phyloP scores from a whole-genome alignment of 352 stramenopile genomes.

The Phytophthora tubulina region DNA sequence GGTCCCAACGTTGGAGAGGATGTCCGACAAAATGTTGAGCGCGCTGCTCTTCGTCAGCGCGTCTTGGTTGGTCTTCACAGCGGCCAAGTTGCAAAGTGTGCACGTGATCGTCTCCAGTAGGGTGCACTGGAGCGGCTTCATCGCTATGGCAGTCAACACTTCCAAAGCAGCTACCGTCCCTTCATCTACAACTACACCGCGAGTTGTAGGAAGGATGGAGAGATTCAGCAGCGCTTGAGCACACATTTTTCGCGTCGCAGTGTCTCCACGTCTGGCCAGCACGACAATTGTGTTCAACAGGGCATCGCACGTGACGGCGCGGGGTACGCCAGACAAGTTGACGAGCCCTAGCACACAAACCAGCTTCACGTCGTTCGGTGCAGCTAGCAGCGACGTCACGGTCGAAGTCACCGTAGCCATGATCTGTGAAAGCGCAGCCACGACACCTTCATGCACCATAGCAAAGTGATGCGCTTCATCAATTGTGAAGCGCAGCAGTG shows the following conservation, averaged over 20 bases:
- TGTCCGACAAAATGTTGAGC: slow-evolving; percentile 57
- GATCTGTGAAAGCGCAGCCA: slow-evolving; percentile 71
- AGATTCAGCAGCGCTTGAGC: slow-evolving; percentile 79
- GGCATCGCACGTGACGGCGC: slow-evolving; percentile 79
- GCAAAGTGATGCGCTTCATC: slow-evolving; percentile 82
- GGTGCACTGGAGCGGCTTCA: slow-evolving; percentile 37
- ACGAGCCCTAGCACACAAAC: slow-evolving; percentile 76
- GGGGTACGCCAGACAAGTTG: slow-evolving; percentile 73
- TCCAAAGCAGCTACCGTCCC: slow-evolving; percentile 66
- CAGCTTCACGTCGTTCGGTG: slow-evolving; percentile 63
- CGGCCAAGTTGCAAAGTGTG: slow-evolving; percentile 69
- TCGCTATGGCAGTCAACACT: slow-evolving; percentile 49
- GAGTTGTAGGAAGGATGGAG: slow-evolving; percentile 82
- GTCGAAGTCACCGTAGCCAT: slow-evolving; percentile 55
- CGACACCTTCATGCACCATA: slow-evolving; percentile 82
- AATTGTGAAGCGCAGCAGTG: slow-evolving; percentile 76
- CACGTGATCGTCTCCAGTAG: slow-evolving; percentile 60
- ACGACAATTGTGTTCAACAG: slow-evolving; percentile 62
- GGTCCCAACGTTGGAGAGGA: slow-evolving; percentile 43
- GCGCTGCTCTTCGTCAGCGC: slow-evolving; percentile 66
- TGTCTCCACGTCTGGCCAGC: slow-evolving; percentile 48
- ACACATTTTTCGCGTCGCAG: slow-evolving; percentile 44
- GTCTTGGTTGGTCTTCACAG: slow-evolving; percentile 72
- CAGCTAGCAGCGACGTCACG: slow-evolving; percentile 28
- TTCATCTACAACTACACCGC: slow-evolving; percentile 78